Evolutionary conservation across 2,329 filamentous ascomycete species (phyloP).

Genomic region (Ophiostoma sp.): DNA sequence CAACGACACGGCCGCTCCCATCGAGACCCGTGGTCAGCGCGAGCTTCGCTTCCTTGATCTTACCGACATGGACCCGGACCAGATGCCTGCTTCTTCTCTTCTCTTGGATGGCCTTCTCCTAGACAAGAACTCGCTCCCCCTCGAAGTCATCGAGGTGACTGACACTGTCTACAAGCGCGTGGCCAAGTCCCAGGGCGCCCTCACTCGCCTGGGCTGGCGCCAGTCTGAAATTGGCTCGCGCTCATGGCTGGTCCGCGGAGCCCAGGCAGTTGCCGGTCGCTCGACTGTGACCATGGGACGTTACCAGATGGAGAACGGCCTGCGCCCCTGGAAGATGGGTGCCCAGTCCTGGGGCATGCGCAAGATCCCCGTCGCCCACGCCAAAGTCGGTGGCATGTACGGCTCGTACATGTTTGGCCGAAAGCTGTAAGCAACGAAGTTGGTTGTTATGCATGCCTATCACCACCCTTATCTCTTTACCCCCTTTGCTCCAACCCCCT

Average conservation of each 20-base stretch:
- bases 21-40: slow-evolving; percentile 33
- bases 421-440: slow-evolving; percentile 41
- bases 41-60: slow-evolving; percentile 71
- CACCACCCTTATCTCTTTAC: not conserved
- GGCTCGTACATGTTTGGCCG: slow-evolving; percentile 64
- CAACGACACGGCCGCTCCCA: slow-evolving; percentile 28
- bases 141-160: slow-evolving; percentile 70
- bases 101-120: slow-evolving; percentile 52
- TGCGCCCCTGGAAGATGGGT: slow-evolving; percentile 74
- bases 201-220: slow-evolving; percentile 61
- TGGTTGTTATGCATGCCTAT: slow-evolving; percentile 15
- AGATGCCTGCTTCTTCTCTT: slow-evolving; percentile 52
- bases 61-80: slow-evolving; percentile 60
- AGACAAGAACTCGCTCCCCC: slow-evolving; percentile 54
- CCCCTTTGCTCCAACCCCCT: not conserved
- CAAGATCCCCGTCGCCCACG: slow-evolving; percentile 84
- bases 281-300: slow-evolving; percentile 9
- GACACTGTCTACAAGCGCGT: slow-evolving; percentile 62
- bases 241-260: slow-evolving; percentile 60
- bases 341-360: slow-evolving; percentile 80
- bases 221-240: slow-evolving; percentile 62
- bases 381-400: slow-evolving; percentile 92
- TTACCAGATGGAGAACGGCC: slow-evolving; percentile 39
- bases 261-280: slow-evolving; percentile 25
- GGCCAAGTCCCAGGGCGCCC: slow-evolving; percentile 56